phyloP scores from a whole-genome alignment of 2,329 filamentous ascomycete species.

The Neurospora crassa region DNA sequence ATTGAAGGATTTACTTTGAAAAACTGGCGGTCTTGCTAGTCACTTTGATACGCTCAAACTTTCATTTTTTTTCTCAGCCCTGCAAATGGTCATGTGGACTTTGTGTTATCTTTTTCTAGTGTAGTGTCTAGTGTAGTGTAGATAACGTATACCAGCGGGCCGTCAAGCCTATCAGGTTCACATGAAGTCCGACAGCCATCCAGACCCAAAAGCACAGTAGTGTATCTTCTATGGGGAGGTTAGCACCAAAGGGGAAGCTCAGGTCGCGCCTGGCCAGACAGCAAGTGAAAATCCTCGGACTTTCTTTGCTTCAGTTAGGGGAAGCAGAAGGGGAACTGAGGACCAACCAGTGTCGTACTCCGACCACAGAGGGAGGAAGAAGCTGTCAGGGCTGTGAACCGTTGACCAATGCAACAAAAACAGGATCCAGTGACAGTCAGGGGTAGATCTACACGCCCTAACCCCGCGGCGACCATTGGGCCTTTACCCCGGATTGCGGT shows the following conservation, averaged over 20 bases:
- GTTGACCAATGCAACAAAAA: background rate
- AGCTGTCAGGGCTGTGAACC: background rate
- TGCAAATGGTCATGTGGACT: background rate
- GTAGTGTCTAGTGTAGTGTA: background rate
- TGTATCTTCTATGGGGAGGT: background rate
- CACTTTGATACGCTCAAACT: background rate
- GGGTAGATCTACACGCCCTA: background rate
- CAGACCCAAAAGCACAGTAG: background rate
- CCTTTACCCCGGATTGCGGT: background rate
- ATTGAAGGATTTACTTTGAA: background rate
- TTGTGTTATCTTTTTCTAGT: background rate
- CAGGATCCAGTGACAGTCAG: background rate
- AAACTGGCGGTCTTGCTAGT: background rate
- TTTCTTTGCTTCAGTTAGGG: background rate
- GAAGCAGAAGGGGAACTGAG: background rate
- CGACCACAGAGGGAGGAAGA: background rate
- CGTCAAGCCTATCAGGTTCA: background rate
- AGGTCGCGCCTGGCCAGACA: background rate
- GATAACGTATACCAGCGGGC: background rate
- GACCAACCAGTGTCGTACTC: background rate
- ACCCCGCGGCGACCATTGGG: background rate
- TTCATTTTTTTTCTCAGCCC: background rate
- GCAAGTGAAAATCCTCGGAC: background rate
- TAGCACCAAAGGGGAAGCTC: background rate
- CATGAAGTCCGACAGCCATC: background rate